Conservation (phyloP, 495 filamentous ascomycete species). For the Amniculicola lignicola region DNA sequence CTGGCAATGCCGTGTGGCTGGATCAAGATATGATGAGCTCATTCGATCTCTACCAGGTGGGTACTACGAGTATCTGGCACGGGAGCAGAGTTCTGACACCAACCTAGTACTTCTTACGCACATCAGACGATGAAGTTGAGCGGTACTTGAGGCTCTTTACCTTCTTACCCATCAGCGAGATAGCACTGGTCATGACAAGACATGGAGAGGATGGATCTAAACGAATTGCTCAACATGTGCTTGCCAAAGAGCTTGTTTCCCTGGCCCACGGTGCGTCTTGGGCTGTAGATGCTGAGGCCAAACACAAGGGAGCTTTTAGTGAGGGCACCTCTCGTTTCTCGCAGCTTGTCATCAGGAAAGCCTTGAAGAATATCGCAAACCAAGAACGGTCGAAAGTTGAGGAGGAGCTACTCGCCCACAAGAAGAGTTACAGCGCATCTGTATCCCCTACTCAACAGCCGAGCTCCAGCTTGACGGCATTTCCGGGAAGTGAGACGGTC, state of each 20-base stretch:
- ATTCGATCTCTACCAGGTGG: constrained; percentile 80
- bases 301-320: constrained; percentile 29
- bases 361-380: background rate
- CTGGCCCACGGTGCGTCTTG: constrained; percentile 64
- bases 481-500: background rate
- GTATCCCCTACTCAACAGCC: too few species aligned
- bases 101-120: constrained; percentile 76
- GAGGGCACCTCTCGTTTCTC: constrained; percentile 14
- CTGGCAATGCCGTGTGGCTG: constrained; percentile 93
- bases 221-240: constrained; percentile 72
- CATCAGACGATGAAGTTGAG: constrained; percentile 73
- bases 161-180: constrained; percentile 68
- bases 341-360: constrained; percentile 22
- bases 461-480: background rate
- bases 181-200: constrained; percentile 60
- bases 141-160: constrained; percentile 86
- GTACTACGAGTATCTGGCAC: background rate
- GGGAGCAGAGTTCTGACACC: too few species aligned
- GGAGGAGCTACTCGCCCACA: background rate
- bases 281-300: constrained; percentile 23
- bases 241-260: constrained; percentile 75
- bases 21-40: constrained; percentile 72
- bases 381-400: background rate
- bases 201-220: constrained; percentile 64
- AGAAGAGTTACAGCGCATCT: constrained; percentile 3